phyloP scores from a whole-genome alignment of 2,329 filamentous ascomycete species.

The Clonostachys solani region DNA sequence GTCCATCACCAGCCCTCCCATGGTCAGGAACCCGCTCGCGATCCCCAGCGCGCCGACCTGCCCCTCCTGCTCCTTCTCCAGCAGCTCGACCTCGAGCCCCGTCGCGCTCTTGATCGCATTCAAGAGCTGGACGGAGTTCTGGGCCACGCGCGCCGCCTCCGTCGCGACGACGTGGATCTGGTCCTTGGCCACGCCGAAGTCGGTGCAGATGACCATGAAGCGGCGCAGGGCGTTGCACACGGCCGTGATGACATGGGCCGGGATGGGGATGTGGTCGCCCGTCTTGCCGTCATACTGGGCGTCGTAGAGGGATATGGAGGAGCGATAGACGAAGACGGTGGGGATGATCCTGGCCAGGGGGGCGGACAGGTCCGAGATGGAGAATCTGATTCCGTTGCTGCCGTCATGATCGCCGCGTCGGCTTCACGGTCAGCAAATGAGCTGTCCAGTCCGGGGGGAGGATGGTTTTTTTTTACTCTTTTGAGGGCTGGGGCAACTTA shows the following conservation, averaged over 20 bases:
- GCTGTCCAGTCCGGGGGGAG: too few species aligned
- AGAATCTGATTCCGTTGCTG: conserved; percentile 71
- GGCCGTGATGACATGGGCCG: conserved; percentile 14
- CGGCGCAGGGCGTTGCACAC: conserved; percentile 17
- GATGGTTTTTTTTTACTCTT: too few species aligned
- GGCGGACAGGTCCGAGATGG: conserved; percentile 41
- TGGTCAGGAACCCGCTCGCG: conserved; percentile 55
- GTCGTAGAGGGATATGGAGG: conserved; percentile 23
- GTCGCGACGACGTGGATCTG: conserved; percentile 22
- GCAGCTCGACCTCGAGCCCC: conserved; percentile 55
- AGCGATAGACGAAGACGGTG: conserved; percentile 22
- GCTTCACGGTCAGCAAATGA: too few species aligned
- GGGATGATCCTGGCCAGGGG: conserved; percentile 59
- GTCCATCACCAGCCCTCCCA: conserved; percentile 69
- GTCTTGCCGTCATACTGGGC: conserved; percentile 21
- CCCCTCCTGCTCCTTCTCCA: conserved; percentile 64
- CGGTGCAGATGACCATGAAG: conserved; percentile 18
- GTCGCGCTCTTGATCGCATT: conserved; percentile 44
- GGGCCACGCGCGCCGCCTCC: conserved; percentile 20
- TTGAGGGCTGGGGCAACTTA: too few species aligned
- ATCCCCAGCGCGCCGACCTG: conserved; percentile 62
- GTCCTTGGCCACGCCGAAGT: conserved; percentile 14
- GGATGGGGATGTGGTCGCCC: conserved; percentile 21
- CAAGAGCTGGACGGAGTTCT: conserved; percentile 19
- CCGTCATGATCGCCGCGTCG: too few species aligned